Percentiles rank a stretch among this genome's conserved stretches.
Evolutionary conservation across 192 early-diverging fungal genomes (phyloP).

Genomic region (Rhizophagus clarus): DNA sequence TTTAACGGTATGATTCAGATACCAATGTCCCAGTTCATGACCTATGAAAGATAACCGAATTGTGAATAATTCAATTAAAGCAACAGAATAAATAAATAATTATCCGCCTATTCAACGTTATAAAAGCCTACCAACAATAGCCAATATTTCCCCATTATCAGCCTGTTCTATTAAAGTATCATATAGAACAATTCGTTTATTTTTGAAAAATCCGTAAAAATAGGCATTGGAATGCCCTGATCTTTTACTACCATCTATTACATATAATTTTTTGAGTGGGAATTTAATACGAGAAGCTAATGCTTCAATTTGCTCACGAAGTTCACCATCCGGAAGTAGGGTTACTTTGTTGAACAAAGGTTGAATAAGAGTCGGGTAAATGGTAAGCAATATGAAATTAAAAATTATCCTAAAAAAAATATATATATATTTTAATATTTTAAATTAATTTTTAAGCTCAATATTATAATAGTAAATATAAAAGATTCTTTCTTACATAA

Average conservation of each 20-base stretch:
- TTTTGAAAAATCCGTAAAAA: constrained; percentile 94
- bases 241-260: constrained; percentile 94
- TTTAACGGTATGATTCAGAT: constrained; percentile 78
- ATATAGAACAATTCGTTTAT: constrained; percentile 95
- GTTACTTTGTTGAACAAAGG: constrained; percentile 98
- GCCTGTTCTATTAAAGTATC: constrained; percentile 91
- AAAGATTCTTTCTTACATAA: constrained; percentile 63
- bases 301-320: constrained; percentile 78
- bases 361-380: constrained; percentile 95
- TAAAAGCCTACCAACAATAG: constrained; percentile 75
- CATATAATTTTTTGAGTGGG: constrained; percentile 91
- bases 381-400: constrained; percentile 72
- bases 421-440: too few species aligned
- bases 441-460: neutral
- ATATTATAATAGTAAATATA: neutral
- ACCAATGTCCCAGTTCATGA: constrained; percentile 98
- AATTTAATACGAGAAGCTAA: constrained; percentile 83
- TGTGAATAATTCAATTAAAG: neutral
- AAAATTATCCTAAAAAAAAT: constrained; percentile 55
- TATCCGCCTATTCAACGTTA: neutral
- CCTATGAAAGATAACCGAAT: constrained; percentile 43
- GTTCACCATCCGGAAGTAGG: constrained; percentile 79
- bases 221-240: constrained; percentile 95
- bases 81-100: neutral
- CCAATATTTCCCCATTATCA: constrained; percentile 83